phyloP scores from a whole-genome alignment of 768 basidiomycete genomes.

The Leccinum incarnatum region DNA sequence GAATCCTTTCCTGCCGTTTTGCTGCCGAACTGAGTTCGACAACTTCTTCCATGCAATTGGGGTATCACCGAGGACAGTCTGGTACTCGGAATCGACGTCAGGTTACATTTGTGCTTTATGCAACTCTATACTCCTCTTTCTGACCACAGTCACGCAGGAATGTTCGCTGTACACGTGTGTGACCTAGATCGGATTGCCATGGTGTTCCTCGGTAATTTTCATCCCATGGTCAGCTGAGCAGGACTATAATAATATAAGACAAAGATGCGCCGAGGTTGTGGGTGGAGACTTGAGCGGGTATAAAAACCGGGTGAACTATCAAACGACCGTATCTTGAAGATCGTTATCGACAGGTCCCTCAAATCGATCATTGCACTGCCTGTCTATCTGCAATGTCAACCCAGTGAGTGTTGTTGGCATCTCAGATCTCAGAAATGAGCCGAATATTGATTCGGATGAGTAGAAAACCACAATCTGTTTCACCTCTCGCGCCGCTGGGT shows the following conservation, averaged over 20 bases:
- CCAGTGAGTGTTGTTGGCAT: conserved; percentile 5
- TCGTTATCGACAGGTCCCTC: neutral
- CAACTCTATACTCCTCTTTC: neutral
- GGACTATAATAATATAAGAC: neutral
- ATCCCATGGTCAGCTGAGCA: neutral
- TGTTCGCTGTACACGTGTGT: neutral
- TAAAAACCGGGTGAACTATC: neutral
- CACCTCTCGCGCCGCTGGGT: conserved; percentile 59
- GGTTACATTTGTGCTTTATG: no score
- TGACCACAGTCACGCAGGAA: neutral
- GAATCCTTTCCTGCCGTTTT: neutral
- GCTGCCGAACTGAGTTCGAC: neutral
- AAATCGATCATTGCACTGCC: neutral
- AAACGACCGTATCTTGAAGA: neutral
- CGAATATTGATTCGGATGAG: neutral
- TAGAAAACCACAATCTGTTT: conserved; percentile 39
- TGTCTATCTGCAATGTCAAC: conserved; percentile 7
- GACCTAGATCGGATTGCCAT: neutral
- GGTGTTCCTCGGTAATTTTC: neutral
- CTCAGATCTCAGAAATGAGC: no score
- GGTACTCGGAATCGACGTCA: no score
- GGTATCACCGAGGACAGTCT: no score
- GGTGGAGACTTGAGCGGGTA: neutral
- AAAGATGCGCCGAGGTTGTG: neutral
- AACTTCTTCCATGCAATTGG: no score